phyloP scores from a whole-genome alignment of 2,329 filamentous ascomycete species.

The Alternaria incomplexa region DNA sequence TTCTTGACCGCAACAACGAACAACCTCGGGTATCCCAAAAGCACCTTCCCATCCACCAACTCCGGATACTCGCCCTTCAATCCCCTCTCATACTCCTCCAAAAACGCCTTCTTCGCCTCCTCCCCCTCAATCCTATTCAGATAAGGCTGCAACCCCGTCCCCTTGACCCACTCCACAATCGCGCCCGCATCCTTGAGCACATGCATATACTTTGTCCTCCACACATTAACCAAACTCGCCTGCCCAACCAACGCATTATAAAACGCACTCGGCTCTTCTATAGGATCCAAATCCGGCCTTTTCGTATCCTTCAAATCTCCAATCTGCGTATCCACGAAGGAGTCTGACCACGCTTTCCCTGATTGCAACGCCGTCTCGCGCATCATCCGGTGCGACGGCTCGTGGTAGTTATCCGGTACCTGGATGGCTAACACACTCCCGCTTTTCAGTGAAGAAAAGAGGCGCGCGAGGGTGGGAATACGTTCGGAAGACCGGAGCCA shows the following conservation, averaged over 20 bases:
- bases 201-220: slow-evolving; percentile 63
- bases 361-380: slow-evolving; percentile 45
- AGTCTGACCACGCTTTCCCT: slow-evolving; percentile 48
- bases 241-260: slow-evolving; percentile 57
- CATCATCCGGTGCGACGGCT: slow-evolving; percentile 61
- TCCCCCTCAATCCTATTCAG: slow-evolving; percentile 56
- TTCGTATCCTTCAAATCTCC: slow-evolving; percentile 12
- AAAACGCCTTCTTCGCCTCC: slow-evolving; percentile 49
- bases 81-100: slow-evolving; percentile 55
- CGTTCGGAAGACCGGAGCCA: slow-evolving; percentile 58
- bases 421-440: slow-evolving; percentile 63
- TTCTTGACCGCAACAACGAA: slow-evolving; percentile 57
- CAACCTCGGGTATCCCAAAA: slow-evolving; percentile 62
- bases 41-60: slow-evolving; percentile 59
- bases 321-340: slow-evolving; percentile 28
- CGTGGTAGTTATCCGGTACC: slow-evolving; percentile 58
- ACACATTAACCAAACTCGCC: slow-evolving; percentile 56
- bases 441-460: slow-evolving; percentile 50
- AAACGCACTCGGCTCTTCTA: slow-evolving; percentile 56
- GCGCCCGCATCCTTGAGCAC: slow-evolving; percentile 55
- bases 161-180: slow-evolving; percentile 67
- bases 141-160: slow-evolving; percentile 63
- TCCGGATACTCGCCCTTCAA: slow-evolving; percentile 54
- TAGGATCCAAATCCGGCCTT: slow-evolving; percentile 53
- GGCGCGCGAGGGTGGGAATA: slow-evolving; percentile 52